Evolutionary conservation across 495 filamentous ascomycete genomes (phyloP).

Genomic region (Bathelium albidoporum): DNA sequence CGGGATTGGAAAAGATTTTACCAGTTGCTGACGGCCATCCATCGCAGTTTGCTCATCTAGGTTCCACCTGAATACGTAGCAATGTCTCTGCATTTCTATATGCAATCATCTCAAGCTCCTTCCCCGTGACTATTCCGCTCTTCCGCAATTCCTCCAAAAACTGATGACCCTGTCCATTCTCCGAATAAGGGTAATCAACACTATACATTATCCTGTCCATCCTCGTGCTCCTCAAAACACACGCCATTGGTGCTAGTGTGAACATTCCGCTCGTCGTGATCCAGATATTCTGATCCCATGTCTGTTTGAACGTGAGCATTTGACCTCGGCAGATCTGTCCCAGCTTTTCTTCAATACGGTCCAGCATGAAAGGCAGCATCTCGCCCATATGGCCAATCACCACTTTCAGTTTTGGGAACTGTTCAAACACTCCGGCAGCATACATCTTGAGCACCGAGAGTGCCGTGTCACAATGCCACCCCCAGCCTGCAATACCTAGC

Average conservation of each 20-base stretch:
- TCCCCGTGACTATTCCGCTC: slow-evolving; percentile 41
- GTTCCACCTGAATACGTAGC: too few relatives aligned
- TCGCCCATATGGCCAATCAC: slow-evolving; percentile 9
- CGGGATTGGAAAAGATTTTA: too few relatives aligned
- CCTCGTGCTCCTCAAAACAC: slow-evolving; percentile 37
- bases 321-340: slow-evolving; percentile 27
- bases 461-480: slow-evolving; percentile 14
- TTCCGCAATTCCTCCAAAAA: slow-evolving; percentile 40
- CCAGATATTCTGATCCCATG: slow-evolving; percentile 37
- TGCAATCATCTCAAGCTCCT: slow-evolving; percentile 44
- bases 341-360: slow-evolving; percentile 13
- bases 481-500: slow-evolving; percentile 26
- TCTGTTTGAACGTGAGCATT: slow-evolving; percentile 27
- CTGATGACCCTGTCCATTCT: slow-evolving; percentile 33
- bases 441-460: slow-evolving; percentile 12
- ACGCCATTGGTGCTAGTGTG: slow-evolving; percentile 10
- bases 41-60: too few relatives aligned
- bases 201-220: slow-evolving; percentile 46
- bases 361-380: slow-evolving; percentile 5
- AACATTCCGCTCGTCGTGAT: slow-evolving; percentile 27
- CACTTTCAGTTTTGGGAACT: slow-evolving; percentile 16
- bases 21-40: too few relatives aligned
- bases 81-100: too few relatives aligned
- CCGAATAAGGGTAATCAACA: slow-evolving; percentile 49
- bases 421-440: slow-evolving; percentile 15